Evolutionary conservation across 2,329 filamentous ascomycete species (phyloP).

Genomic region (Ophiostoma tasmaniense): DNA sequence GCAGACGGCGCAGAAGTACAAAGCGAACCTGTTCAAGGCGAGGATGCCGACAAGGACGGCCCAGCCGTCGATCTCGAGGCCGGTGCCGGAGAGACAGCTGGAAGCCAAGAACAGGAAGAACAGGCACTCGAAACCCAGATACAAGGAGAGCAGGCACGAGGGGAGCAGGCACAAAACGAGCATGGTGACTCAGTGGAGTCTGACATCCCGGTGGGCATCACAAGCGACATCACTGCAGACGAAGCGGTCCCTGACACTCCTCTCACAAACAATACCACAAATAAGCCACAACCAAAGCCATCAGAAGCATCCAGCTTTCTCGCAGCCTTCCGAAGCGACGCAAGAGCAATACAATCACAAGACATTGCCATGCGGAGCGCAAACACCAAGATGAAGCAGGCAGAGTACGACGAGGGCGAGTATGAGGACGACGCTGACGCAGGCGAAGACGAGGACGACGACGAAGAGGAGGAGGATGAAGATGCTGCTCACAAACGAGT

Average conservation of each 20-base stretch:
- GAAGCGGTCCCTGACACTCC: neutral
- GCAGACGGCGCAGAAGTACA: neutral
- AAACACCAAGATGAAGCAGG: neutral
- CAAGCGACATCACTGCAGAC: neutral
- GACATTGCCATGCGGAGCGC: neutral
- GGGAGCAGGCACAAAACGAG: neutral
- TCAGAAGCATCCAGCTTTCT: neutral
- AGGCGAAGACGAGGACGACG: neutral
- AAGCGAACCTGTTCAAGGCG: neutral
- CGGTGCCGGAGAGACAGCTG: neutral
- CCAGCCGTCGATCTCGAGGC: neutral
- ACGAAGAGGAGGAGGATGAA: neutral
- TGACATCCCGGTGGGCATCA: neutral
- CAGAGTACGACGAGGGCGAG: neutral
- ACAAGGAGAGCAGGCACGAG: neutral
- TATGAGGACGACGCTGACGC: neutral
- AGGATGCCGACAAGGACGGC: neutral
- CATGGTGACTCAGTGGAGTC: neutral
- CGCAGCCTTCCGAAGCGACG: neutral
- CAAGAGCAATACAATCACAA: neutral
- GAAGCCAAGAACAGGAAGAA: neutral
- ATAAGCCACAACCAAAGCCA: neutral
- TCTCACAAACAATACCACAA: neutral
- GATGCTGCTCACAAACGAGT: neutral
- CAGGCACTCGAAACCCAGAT: neutral